Evolutionary conservation across 768 basidiomycete species (phyloP), one percentile per base, ranked within the genome.

Genomic region (Trametes villosa): DNA sequence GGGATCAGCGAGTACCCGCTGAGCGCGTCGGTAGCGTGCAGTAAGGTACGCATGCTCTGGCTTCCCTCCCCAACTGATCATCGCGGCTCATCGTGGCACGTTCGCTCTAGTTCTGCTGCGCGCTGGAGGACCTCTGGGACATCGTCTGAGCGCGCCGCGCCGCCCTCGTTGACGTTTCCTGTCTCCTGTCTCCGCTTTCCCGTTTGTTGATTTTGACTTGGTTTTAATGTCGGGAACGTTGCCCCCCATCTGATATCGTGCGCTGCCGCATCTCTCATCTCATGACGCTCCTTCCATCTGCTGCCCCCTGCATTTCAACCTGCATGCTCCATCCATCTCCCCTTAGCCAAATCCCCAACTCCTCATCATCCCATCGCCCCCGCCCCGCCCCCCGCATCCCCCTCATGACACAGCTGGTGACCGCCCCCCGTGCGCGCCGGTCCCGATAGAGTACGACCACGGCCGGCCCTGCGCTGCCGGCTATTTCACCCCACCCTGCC

Each of bases 61-160:
- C 30, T 26, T 24, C 45, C 40, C 18, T 38, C 53, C 24, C 45
- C 45, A 29, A 31, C 62, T 31, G 12, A 54, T 26, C 20, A 44
- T 33, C 55, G 8, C 17, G 31, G 52, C 22, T 33, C n/a, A n/a
- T n/a, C n/a, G 53, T 61, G 17, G 53, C 56, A 52, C 33, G 29
- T 29, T n/a, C 58, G 34, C 22, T 38, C 33, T 65, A 95, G 92
- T 93, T 95, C 73, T 94, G 92, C 71, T 94, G 92, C 69, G 88
- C 91, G 4, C 78, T 96, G 53, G 96, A 98, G 77, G 96, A 98
- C 62, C 81, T 97, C 52, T 96, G 95, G 95, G 93, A 95, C 72
- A 87, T 97, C 69, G 83, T 94, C 53, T 95, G 77, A 79, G 41
- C 20, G 22, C 27, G 20, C 50, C 9, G 20, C 26, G 26, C 20